Evolutionary conservation across 116 monocot species (phyloP).

Genomic region (Papilionanthe hybrid): DNA sequence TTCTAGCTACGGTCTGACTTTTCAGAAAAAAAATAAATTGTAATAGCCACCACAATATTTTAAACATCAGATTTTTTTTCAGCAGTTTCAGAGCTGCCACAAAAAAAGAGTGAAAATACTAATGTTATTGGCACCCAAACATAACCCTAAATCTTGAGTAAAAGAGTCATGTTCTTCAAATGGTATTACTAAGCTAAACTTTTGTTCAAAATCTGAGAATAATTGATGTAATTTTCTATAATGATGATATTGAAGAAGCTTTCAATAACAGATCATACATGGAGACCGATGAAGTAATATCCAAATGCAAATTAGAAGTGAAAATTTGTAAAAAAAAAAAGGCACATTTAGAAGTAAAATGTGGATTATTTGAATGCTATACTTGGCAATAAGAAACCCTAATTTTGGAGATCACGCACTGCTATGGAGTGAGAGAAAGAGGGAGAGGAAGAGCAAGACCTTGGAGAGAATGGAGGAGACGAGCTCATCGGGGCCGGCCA

Average conservation of each 20-base stretch:
- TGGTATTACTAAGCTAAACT: neutral
- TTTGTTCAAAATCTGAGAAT: neutral
- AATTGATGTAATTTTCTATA: neutral
- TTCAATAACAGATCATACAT: neutral
- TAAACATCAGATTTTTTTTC: no score
- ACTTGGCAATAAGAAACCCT: neutral
- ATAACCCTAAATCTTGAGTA: no score
- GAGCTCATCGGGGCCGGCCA: constrained; percentile 36
- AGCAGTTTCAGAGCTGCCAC: no score
- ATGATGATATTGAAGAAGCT: neutral
- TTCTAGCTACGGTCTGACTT: no score
- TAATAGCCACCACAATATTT: no score
- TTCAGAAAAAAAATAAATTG: no score
- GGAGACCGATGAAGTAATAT: neutral
- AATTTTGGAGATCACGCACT: neutral
- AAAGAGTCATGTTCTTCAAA: neutral
- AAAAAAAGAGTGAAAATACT: no score
- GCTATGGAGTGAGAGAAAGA: no score
- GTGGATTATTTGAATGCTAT: no score
- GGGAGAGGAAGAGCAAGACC: constrained; percentile 19
- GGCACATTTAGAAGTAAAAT: no score
- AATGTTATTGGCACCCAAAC: no score
- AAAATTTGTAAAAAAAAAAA: neutral
- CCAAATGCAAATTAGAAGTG: no score
- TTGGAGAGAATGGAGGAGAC: constrained; percentile 70